Evolutionary conservation across 768 basidiomycete species (phyloP), one percentile per base, ranked within the genome.

Genomic region (Lentinula sp.): DNA sequence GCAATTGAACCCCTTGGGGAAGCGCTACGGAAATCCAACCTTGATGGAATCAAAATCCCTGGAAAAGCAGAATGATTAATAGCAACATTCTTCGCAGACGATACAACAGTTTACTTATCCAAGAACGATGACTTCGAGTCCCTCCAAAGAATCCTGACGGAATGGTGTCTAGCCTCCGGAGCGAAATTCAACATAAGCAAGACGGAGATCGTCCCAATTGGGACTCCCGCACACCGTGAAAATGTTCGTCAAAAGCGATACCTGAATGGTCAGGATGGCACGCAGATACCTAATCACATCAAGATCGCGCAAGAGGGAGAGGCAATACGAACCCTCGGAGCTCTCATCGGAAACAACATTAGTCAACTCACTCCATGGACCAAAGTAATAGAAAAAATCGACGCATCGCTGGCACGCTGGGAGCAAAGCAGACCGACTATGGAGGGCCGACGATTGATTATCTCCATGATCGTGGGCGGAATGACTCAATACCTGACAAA

Each of bases 1-100:
- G 37, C 37, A 0, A 75, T 74, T 0, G 69, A 74, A 55, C 70
- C 73, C 0, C 60, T 73, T 4, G 69, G 68, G 1, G 43, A 57
- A n/a, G 58, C 59, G 6, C 49, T 73, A 0, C n/a, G 71, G 16
- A 46, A 61, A 18, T 60, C 65, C 48, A 40, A 4, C 10, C 50
- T 73, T 0, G 7, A 57, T 4, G 71, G 70, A 0, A 65, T 67
- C 11, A 43, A 50, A 3, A 63, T 70, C 1, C 65, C 64, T 0
- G 63, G 63, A 5, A 7, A 42, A 1, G n/a, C 7, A 1, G 60
- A 66, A 3, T 45, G 50, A 1, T 23, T 71, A 1, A 58, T 67
- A 0, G 51, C 69, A 0, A 66, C 65, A 2, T 62, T 75, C 1
- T 75, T 73, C 34, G 65, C 68, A 0, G 71, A 73, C 16, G 37